Percentiles rank a stretch among this genome's conserved stretches.
phyloP scores from a whole-genome alignment of 140 eudicot species.

The Flaveria floridana region DNA sequence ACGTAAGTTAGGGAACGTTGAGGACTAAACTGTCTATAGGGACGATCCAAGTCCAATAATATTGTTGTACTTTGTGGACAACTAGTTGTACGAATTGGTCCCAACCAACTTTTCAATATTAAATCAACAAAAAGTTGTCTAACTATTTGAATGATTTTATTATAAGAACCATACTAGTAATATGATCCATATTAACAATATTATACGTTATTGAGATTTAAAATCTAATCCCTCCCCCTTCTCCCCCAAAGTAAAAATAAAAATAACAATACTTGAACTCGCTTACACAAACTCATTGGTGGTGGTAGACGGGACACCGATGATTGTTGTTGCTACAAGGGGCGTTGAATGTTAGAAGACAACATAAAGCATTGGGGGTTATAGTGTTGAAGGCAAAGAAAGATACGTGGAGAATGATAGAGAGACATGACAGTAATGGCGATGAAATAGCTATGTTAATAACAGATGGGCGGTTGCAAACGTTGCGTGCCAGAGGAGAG shows the following conservation, averaged over 20 bases:
- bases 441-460: background rate
- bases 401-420: background rate
- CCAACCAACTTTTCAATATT: background rate
- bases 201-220: too few relatives aligned
- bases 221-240: background rate
- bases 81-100: background rate
- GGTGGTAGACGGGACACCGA: background rate
- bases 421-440: background rate
- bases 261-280: background rate
- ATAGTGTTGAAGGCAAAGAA: too few relatives aligned
- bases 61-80: constrained; percentile 11
- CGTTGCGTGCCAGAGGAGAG: background rate
- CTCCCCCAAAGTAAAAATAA: too few relatives aligned
- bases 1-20: constrained; percentile 3
- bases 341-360: too few relatives aligned
- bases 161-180: background rate
- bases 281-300: background rate
- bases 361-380: too few relatives aligned
- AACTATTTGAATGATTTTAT: background rate
- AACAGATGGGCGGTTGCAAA: background rate
- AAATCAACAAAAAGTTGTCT: background rate
- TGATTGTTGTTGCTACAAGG: background rate
- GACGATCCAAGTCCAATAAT: background rate
- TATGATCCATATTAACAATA: background rate
- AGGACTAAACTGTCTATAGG: constrained; percentile 4